Evolutionary conservation across 2,329 filamentous ascomycete species (phyloP), one percentile per base, ranked within the genome.

Genomic region (Elsinoe perseae): DNA sequence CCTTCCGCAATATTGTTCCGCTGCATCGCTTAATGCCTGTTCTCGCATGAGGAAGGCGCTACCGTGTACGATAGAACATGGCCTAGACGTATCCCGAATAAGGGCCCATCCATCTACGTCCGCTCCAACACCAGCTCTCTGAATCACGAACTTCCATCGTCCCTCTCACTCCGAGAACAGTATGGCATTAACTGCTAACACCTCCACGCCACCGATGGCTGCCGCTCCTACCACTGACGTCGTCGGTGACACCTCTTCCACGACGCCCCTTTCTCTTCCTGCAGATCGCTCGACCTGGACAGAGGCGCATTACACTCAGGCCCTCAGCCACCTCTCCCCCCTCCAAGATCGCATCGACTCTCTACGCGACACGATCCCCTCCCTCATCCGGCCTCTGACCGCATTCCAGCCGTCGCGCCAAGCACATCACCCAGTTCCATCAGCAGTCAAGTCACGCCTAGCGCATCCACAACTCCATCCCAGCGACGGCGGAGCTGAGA

Each of bases 311-410:
- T 71, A 69, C 59, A 68, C 67, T 62, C 66, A 68, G 57, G 73
- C 73, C 2, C 72, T 78, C 38, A 72, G 72, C 30, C 69, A 72
- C 44, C 66, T 77, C 18, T 72, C 75, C 60, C 63, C 66, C 38
- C 65, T 77, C 3, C 72, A 75, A 60, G 65, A 69, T 3, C 53
- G 76, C 73, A 64, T 77, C 20, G 69, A 75, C 36, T 62, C 65
- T 34, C 64, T 76, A 4, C 73, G 75, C 54, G 66, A 70, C 8
- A 67, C 70, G 1, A 70, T 77, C 20, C 73, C 73, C 4, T 67
- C 68, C 12, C 64, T 77, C 18, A 65, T 75, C 32, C 62, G 70
- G 8, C 73, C 73, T 1, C 67, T 77, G 27, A 58, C 60, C 16
- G 53, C 53, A 9, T 44, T 46, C 3, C 60, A 59, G n/a, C 57